phyloP scores from a whole-genome alignment of 2,329 filamentous ascomycete genomes.

The Xylaria sp. region DNA sequence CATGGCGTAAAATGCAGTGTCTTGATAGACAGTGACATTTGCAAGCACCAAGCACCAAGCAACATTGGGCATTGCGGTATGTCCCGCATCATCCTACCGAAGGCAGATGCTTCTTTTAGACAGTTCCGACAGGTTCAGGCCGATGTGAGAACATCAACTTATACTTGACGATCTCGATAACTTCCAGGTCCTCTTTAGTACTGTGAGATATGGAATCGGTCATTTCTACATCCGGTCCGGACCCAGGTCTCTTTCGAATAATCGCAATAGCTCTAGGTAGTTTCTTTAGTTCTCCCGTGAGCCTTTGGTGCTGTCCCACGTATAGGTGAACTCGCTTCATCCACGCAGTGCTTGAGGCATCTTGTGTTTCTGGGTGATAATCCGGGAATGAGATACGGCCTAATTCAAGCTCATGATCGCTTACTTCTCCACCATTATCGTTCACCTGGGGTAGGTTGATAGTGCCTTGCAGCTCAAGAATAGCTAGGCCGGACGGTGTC shows the following conservation, averaged over 20 bases:
- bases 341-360: constrained; percentile 72
- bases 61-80: neutral
- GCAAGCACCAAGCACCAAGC: neutral
- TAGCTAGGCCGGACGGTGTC: constrained; percentile 87
- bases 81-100: neutral
- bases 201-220: constrained; percentile 48
- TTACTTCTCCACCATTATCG: constrained; percentile 47
- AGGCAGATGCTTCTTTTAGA: constrained; percentile 35
- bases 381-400: constrained; percentile 83
- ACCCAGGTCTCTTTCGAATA: constrained; percentile 66
- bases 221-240: constrained; percentile 58
- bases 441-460: constrained; percentile 74
- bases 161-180: constrained; percentile 86
- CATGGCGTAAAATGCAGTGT: neutral
- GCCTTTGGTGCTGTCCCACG: constrained; percentile 86
- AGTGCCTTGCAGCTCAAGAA: constrained; percentile 91
- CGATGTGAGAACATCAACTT: constrained; percentile 86
- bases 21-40: neutral
- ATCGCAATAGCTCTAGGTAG: constrained; percentile 81
- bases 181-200: constrained; percentile 71
- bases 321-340: constrained; percentile 92
- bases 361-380: constrained; percentile 65
- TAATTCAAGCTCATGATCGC: constrained; percentile 60
- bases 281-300: constrained; percentile 92
- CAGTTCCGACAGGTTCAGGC: constrained; percentile 81